phyloP scores from a whole-genome alignment of 176 grass and related monocot species.

The Cenchrus purpureus region DNA sequence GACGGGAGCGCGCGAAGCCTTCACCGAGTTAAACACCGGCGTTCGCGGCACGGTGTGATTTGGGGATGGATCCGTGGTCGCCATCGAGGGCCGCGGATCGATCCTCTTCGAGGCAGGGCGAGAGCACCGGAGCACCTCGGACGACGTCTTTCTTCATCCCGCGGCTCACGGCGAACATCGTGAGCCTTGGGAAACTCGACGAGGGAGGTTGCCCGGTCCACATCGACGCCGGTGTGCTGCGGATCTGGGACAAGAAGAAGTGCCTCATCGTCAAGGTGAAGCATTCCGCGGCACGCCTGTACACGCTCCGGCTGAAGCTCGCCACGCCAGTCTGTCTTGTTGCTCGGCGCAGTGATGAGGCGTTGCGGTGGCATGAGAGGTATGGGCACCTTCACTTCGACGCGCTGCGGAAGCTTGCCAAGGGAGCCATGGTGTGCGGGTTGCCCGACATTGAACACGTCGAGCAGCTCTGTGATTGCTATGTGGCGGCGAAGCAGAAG shows the following conservation, averaged over 20 bases:
- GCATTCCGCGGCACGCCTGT: background rate
- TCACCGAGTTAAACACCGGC: too few species aligned
- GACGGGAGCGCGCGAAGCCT: too few species aligned
- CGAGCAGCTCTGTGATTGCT: background rate
- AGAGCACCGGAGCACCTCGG: too few species aligned
- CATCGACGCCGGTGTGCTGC: background rate
- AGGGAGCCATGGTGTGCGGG: accelerated
- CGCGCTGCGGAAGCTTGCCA: background rate
- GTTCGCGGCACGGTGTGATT: too few species aligned
- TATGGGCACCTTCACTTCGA: background rate
- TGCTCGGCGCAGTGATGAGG: accelerated
- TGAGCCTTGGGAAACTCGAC: background rate
- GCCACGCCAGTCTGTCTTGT: accelerated
- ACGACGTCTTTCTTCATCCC: background rate
- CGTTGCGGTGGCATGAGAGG: background rate
- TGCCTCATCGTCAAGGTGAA: background rate
- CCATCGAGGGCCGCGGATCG: too few species aligned
- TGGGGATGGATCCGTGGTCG: too few species aligned
- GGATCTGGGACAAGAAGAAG: background rate
- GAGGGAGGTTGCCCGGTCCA: background rate
- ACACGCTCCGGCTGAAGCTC: accelerated
- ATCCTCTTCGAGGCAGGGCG: too few species aligned
- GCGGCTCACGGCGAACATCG: background rate
- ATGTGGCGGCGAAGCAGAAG: background rate
- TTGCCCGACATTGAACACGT: background rate